Evolutionary conservation across 768 basidiomycete species (phyloP).

Genomic region (Lentinus tigrinus): DNA sequence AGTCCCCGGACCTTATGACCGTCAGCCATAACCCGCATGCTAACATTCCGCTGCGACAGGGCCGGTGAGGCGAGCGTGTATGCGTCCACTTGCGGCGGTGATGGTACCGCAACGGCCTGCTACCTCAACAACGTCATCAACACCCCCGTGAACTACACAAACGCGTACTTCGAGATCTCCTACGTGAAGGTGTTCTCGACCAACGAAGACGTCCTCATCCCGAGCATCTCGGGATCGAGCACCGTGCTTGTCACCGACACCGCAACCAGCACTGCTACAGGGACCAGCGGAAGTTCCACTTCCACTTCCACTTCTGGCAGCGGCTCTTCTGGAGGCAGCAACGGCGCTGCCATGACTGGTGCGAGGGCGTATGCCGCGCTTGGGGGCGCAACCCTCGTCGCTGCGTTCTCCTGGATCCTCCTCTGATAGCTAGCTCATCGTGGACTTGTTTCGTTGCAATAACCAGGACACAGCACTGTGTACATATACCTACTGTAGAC

Average conservation of each 20-base stretch:
- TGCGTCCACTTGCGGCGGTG: conserved; percentile 37
- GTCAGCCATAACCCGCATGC: not conserved
- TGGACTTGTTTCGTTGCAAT: too few relatives aligned
- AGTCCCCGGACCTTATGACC: conserved; percentile 16
- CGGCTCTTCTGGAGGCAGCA: not conserved
- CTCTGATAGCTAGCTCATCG: not conserved
- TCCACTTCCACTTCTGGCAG: not conserved
- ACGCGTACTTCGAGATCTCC: conserved; percentile 61
- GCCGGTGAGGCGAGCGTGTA: conserved; percentile 51
- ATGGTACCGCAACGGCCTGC: conserved; percentile 40
- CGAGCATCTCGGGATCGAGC: conserved; percentile 1
- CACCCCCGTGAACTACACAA: conserved; percentile 41
- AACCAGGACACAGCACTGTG: too few relatives aligned
- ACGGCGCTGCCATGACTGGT: not conserved
- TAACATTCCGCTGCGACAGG: conserved; percentile 31
- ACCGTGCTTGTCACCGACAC: conserved; percentile 11
- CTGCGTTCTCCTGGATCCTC: conserved; percentile 7
- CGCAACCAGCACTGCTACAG: not conserved
- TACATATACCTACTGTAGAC: too few relatives aligned
- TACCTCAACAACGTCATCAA: conserved; percentile 53
- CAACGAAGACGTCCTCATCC: conserved; percentile 10
- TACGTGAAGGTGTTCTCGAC: conserved; percentile 55
- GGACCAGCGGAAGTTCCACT: not conserved
- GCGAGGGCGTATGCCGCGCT: conserved; percentile 1
- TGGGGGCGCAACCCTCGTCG: not conserved